phyloP scores from a whole-genome alignment of 495 filamentous ascomycete genomes.

The Podospora pseudopauciseta region DNA sequence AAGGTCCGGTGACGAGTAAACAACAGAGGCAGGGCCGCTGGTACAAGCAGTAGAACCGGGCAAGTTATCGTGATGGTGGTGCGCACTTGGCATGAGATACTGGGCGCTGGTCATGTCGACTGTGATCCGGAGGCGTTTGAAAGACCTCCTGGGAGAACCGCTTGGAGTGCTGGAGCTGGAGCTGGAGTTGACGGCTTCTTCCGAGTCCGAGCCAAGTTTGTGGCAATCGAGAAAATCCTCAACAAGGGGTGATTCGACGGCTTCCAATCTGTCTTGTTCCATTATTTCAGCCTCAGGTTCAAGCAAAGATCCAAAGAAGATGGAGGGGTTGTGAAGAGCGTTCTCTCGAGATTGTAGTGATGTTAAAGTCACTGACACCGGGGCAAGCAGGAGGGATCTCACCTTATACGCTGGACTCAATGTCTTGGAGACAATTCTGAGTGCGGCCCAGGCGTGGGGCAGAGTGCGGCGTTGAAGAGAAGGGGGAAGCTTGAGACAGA shows the following conservation, averaged over 20 bases:
- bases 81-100: conserved; percentile 28
- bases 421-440: conserved; percentile 12
- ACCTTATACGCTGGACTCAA: conserved; percentile 10
- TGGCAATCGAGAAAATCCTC: conserved; percentile 24
- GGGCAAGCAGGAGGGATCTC: background rate
- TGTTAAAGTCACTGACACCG: background rate
- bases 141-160: conserved; percentile 16
- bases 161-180: background rate
- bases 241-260: conserved; percentile 18
- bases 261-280: conserved; percentile 24
- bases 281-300: conserved; percentile 22
- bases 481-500: conserved; percentile 20
- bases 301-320: background rate
- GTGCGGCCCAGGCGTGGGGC: conserved; percentile 21
- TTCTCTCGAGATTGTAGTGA: background rate
- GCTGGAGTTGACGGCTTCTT: conserved; percentile 17
- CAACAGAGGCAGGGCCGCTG: conserved; percentile 22
- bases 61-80: conserved; percentile 25
- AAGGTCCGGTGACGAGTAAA: conserved; percentile 29
- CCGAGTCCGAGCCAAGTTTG: conserved; percentile 21
- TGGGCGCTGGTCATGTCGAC: conserved; percentile 33
- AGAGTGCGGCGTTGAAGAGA: conserved; percentile 24
- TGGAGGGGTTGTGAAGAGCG: background rate
- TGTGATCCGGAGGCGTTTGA: conserved; percentile 24
- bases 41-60: conserved; percentile 19